Conservation (phyloP, 116 monocot genomes). For the Iris pallida region DNA sequence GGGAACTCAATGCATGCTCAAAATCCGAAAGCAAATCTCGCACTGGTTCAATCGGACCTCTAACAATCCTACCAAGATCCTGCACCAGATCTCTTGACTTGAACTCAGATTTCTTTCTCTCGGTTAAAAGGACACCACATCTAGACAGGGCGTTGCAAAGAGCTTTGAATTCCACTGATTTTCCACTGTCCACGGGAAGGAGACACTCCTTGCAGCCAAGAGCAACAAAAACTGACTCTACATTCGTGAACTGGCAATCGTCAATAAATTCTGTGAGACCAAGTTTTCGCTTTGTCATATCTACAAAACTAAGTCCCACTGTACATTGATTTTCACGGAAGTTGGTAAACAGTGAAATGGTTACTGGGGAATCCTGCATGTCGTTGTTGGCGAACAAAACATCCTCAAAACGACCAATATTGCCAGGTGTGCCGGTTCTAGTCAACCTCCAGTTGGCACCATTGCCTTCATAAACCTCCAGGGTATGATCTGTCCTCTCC, state of each 20-base stretch:
- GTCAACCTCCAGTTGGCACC: slow-evolving; percentile 84
- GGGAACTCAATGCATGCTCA: slow-evolving; percentile 63
- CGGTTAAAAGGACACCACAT: slow-evolving; percentile 80
- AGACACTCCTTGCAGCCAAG: slow-evolving; percentile 97
- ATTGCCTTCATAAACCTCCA: slow-evolving; percentile 92
- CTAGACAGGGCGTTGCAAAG: slow-evolving; percentile 57
- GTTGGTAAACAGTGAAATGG: slow-evolving; percentile 56
- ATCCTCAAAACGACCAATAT: slow-evolving; percentile 92
- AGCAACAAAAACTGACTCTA: slow-evolving; percentile 82
- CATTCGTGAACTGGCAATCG: slow-evolving; percentile 89
- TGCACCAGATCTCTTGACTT: slow-evolving; percentile 87
- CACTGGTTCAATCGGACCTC: slow-evolving; percentile 86
- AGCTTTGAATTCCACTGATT: slow-evolving; percentile 40
- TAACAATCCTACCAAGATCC: slow-evolving; percentile 81
- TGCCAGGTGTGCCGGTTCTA: slow-evolving; percentile 88
- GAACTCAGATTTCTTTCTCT: slow-evolving; percentile 90
- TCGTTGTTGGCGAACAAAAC: slow-evolving; percentile 97
- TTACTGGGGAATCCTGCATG: slow-evolving; percentile 96
- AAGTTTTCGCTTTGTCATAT: slow-evolving; percentile 66
- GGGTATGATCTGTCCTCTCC: slow-evolving; percentile 80
- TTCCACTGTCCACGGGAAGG: slow-evolving; percentile 63
- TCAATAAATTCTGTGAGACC: slow-evolving; percentile 92
- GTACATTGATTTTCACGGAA: slow-evolving; percentile 70
- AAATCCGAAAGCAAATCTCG: slow-evolving; percentile 81
- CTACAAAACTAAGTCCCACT: slow-evolving; percentile 76